phyloP scores from a whole-genome alignment of 2,329 filamentous ascomycete genomes.

The Trichoderma lentiforme region DNA sequence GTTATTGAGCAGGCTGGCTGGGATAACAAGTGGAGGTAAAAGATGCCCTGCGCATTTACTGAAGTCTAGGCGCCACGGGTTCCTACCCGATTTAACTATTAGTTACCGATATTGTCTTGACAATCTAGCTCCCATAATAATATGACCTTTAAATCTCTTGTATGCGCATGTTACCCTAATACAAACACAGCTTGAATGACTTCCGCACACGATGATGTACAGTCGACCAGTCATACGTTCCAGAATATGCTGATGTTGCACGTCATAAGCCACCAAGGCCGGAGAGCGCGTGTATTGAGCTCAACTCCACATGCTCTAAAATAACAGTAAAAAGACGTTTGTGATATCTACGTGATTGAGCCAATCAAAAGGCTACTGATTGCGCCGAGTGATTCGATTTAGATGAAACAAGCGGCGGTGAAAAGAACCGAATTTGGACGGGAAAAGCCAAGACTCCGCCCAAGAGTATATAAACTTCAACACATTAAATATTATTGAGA shows the following conservation, averaged over 20 bases:
- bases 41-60: neutral
- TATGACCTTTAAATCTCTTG: neutral
- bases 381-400: neutral
- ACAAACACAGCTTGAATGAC: neutral
- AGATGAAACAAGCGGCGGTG: neutral
- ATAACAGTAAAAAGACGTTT: neutral
- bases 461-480: neutral
- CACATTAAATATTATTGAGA: neutral
- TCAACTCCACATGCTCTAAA: neutral
- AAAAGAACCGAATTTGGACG: neutral
- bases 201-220: neutral
- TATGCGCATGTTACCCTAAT: neutral
- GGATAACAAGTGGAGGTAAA: conserved; percentile 38
- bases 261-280: neutral
- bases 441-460: neutral
- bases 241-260: neutral
- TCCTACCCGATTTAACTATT: neutral
- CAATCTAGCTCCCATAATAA: neutral
- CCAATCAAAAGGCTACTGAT: neutral
- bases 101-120: neutral
- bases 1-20: conserved; percentile 39
- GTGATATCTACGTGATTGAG: neutral
- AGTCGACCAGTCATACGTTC: neutral
- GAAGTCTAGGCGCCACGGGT: neutral
- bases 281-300: neutral